These are phyloP conservation scores for Nakazawaea sp. DNA, from an alignment of 805 yeast genomes.

Conservation along the genomic window DNA sequence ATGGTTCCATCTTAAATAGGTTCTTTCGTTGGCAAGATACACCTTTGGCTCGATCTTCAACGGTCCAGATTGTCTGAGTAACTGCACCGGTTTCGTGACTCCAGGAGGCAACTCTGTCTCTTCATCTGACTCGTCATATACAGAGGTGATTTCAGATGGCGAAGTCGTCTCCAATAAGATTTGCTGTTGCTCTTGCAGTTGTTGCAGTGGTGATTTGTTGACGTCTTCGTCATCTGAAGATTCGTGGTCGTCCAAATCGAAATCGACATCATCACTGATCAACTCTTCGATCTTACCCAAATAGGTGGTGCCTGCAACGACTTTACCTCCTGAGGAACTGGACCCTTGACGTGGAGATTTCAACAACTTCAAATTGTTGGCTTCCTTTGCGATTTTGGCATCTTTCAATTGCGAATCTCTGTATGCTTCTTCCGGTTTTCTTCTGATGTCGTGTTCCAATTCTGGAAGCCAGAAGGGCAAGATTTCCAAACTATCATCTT, in stretches of 20 bases:
- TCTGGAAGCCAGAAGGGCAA: conserved; percentile 96
- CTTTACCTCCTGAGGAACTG: conserved; percentile 16
- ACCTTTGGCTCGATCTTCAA: conserved; percentile 95
- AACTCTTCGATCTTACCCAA: conserved; percentile 25
- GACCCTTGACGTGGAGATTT: conserved; percentile 36
- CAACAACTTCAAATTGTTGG: conserved; percentile 26
- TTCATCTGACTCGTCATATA: conserved; percentile 61
- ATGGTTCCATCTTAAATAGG: conserved; percentile 91
- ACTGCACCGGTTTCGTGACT: conserved; percentile 70
- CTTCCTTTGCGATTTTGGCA: conserved; percentile 38
- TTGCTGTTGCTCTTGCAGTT: background rate
- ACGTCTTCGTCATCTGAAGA: conserved; percentile 32
- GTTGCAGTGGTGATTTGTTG: background rate
- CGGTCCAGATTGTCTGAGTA: conserved; percentile 86
- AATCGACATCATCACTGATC: conserved; percentile 29
- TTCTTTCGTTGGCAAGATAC: conserved; percentile 97
- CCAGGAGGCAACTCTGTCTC: conserved; percentile 87
- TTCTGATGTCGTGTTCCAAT: conserved; percentile 68
- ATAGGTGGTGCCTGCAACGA: conserved; percentile 14
- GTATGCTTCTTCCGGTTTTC: conserved; percentile 64
- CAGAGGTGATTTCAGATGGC: background rate
- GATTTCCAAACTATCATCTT: conserved; percentile 72
- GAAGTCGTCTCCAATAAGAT: background rate
- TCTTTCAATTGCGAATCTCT: conserved; percentile 55
- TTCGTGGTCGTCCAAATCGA: conserved; percentile 51